Evolutionary conservation across 2,329 filamentous ascomycete genomes (phyloP), one percentile per base, ranked within the genome.

Genomic region (Basipetospora chlamydospora): DNA sequence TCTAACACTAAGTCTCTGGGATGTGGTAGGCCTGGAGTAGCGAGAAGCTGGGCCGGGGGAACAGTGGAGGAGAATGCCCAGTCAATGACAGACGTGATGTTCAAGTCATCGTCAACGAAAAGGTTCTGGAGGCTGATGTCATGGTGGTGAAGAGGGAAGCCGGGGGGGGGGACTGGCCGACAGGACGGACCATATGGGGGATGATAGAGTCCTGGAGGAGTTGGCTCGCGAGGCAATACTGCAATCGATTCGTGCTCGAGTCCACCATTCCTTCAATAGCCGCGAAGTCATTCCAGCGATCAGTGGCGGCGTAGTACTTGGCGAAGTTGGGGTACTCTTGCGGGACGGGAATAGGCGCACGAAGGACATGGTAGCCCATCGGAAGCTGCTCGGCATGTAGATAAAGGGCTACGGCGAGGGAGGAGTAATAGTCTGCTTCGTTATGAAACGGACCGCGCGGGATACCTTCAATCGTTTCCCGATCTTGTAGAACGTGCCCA

Each of bases 41-140:
- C 32, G 28, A 42, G 40, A 15, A 44, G 38, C 33, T 43, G 35
- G 32, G 41, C 39, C 28, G 37, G 28, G 45, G 43, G 44, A 38
- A 48, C 46, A 37, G 47, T 50, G 21, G 47, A 51, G 15, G 43
- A 42, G 26, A 46, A 51, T 9, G 43, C 44, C 48, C 45, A 52
- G 44, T 52, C 46, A 38, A 51, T 50, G 29, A 51, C 40, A 40
- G 47, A 51, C 9, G 46, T 52, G 35, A 50, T 49, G 23, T 53
- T 49, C 35, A 50, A 46, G 31, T 49, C 42, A 23, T 45, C 37
- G 37, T 50, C 48, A 37, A 49, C 43, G 36, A 50, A 53, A 21
- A 50, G 43, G 33, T 53, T 49, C 12, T 42, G 38, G 10, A 39
- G 29, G 32, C 46, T 48, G 29, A 52, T 32, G 36, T 51, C 48